These are phyloP conservation scores for Sugiyamaella novakii DNA, from an alignment of 1,139 yeast species.

Conservation along the genomic window DNA sequence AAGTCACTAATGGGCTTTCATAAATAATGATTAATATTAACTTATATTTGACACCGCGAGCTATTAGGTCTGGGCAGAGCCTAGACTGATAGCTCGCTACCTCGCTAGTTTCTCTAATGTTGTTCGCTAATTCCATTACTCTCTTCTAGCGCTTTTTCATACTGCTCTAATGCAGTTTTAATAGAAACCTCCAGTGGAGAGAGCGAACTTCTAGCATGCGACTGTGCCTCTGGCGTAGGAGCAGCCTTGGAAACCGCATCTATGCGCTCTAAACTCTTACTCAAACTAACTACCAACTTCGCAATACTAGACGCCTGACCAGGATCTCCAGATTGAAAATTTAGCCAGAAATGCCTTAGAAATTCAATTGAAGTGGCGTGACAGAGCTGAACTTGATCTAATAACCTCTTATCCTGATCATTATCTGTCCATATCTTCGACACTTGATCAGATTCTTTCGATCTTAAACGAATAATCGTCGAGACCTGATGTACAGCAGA, in stretches of 20 bases:
- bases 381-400: constrained; percentile 42
- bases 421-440: constrained; percentile 23
- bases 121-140: no score
- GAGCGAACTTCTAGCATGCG: constrained; percentile 39
- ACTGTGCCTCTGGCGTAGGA: constrained; percentile 33
- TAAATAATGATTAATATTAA: constrained; percentile 30
- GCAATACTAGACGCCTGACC: constrained; percentile 51
- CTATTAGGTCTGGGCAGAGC: no score
- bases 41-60: no score
- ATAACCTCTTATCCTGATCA: constrained; percentile 27
- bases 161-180: constrained; percentile 44
- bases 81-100: no score
- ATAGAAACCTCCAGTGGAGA: constrained; percentile 46
- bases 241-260: constrained; percentile 42
- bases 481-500: constrained; percentile 34
- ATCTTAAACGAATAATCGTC: constrained; percentile 29
- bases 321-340: constrained; percentile 60
- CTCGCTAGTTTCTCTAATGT: no score
- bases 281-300: constrained; percentile 51
- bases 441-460: constrained; percentile 28
- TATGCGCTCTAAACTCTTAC: constrained; percentile 52
- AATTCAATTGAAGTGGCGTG: constrained; percentile 74
- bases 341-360: constrained; percentile 68
- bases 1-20: constrained; percentile 53
- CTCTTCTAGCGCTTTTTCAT: constrained; percentile 38